Evolutionary conservation across 2,329 filamentous ascomycete genomes (phyloP).

Genomic region (Calonectria multiphialidica): DNA sequence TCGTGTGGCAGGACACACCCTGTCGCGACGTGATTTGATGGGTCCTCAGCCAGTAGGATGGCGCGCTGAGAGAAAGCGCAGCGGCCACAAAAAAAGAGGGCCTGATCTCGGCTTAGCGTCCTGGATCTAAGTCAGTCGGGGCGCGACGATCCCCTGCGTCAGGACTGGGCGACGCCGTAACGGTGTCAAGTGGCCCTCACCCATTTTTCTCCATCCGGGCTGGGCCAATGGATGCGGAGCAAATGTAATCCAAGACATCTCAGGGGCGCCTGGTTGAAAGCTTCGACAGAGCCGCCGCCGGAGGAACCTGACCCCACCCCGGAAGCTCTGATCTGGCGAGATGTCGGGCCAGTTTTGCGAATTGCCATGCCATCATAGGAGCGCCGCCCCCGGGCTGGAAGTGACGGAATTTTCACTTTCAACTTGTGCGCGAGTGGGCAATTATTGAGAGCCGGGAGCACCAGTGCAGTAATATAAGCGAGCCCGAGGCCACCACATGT

Average conservation of each 20-base stretch:
- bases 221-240: conserved; percentile 35
- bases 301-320: conserved; percentile 34
- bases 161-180: conserved; percentile 34
- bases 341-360: conserved; percentile 20
- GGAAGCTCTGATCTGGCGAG: conserved; percentile 28
- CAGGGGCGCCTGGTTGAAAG: conserved; percentile 38
- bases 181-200: conserved; percentile 30
- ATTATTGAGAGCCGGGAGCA: not conserved
- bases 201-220: conserved; percentile 38
- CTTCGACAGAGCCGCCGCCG: conserved; percentile 43
- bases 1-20: conserved; percentile 1
- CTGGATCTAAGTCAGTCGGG: conserved; percentile 40
- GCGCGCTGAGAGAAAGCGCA: not conserved
- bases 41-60: not conserved
- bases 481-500: conserved; percentile 7
- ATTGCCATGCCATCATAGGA: conserved; percentile 24
- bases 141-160: conserved; percentile 36
- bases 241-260: conserved; percentile 46
- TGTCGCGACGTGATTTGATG: conserved; percentile 22
- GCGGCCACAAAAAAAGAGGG: conserved; percentile 37
- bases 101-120: conserved; percentile 43
- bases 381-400: not conserved
- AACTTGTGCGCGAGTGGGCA: not conserved
- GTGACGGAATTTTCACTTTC: conserved; percentile 3
- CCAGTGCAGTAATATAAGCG: conserved; percentile 8